phyloP scores from a whole-genome alignment of 2,329 filamentous ascomycete genomes.

The Fusarium sp. region DNA sequence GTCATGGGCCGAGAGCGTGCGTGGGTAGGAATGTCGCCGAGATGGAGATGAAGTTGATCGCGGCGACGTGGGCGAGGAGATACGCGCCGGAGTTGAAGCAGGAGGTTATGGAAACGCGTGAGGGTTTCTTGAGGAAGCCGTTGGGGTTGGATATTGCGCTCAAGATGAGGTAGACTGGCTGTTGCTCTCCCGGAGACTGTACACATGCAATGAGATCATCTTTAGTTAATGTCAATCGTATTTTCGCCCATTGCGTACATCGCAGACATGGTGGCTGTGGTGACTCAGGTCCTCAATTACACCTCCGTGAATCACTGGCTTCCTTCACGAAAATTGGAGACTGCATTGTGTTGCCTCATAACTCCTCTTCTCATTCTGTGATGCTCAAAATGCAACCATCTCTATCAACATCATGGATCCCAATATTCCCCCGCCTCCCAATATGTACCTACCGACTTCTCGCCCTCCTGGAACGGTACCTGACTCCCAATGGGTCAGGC shows the following conservation, averaged over 20 bases:
- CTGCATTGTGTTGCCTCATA: accelerated
- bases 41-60: constrained; percentile 87
- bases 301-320: background rate
- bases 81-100: constrained; percentile 62
- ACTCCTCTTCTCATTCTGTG: accelerated
- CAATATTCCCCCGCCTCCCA: background rate
- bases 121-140: constrained; percentile 86
- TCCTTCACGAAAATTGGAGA: accelerated
- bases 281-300: background rate
- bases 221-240: background rate
- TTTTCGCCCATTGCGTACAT: background rate
- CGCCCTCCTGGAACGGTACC: accelerated
- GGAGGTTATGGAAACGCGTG: constrained; percentile 75
- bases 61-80: constrained; percentile 69
- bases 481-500: accelerated
- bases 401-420: background rate
- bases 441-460: accelerated
- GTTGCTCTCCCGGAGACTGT: background rate
- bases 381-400: background rate
- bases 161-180: constrained; percentile 32
- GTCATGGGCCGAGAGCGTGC: constrained; percentile 73
- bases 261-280: background rate
- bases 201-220: background rate
- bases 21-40: constrained; percentile 86
- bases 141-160: constrained; percentile 63